These are phyloP conservation scores for Colletotrichum filicis DNA, from an alignment of 2,329 filamentous ascomycete genomes.

Conservation along the genomic window DNA sequence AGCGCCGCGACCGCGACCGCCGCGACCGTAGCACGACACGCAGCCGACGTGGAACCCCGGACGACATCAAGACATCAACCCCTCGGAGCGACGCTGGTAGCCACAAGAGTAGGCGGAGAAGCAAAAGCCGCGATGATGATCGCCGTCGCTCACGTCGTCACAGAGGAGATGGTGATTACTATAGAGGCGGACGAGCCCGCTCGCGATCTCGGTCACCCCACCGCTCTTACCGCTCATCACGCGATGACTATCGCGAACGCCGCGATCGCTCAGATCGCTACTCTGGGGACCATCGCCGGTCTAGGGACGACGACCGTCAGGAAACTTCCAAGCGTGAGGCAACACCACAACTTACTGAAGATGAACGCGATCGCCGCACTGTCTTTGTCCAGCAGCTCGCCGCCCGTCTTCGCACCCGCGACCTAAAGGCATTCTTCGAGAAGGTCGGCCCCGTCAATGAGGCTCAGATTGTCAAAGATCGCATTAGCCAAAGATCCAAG, in stretches of 20 bases:
- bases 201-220: constrained; percentile 78
- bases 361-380: constrained; percentile 95
- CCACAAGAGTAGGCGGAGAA: constrained; percentile 84
- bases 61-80: constrained; percentile 71
- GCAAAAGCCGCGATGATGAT: constrained; percentile 81
- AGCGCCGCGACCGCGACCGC: constrained; percentile 61
- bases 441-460: constrained; percentile 95
- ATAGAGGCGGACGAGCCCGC: constrained; percentile 60
- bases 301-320: constrained; percentile 60
- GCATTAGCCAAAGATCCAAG: constrained; percentile 96
- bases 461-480: constrained; percentile 98
- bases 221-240: constrained; percentile 64
- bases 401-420: constrained; percentile 89
- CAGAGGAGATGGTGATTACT: constrained; percentile 77
- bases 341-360: constrained; percentile 85
- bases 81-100: constrained; percentile 82
- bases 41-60: constrained; percentile 59
- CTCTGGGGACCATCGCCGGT: constrained; percentile 59
- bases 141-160: constrained; percentile 79
- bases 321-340: constrained; percentile 56
- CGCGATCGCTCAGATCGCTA: constrained; percentile 54
- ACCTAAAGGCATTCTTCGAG: constrained; percentile 95
- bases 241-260: constrained; percentile 67
- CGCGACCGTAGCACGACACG: constrained; percentile 67
- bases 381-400: constrained; percentile 99